Evolutionary conservation across 2,329 filamentous ascomycete species (phyloP).

Genomic region (Cadophora malorum): DNA sequence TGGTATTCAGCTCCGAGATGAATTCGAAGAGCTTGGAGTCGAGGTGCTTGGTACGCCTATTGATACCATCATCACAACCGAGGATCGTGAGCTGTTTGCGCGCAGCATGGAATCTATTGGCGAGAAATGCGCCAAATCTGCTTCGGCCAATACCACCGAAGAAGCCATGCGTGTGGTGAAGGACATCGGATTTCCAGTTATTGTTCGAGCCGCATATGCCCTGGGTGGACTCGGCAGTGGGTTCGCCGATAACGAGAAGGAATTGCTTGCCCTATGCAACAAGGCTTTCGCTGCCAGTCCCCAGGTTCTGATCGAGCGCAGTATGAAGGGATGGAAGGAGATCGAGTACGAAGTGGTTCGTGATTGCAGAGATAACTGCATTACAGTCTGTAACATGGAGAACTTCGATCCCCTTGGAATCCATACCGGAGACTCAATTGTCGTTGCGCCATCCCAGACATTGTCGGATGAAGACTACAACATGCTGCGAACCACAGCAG

Average conservation of each 20-base stretch:
- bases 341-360: slow-evolving; percentile 99
- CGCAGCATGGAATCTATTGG: slow-evolving; percentile 98
- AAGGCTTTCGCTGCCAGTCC: slow-evolving; percentile 95
- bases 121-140: slow-evolving; percentile 97
- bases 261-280: slow-evolving; percentile 87
- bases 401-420: slow-evolving; percentile 99
- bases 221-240: slow-evolving; percentile 94
- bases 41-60: slow-evolving; percentile 96
- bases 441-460: slow-evolving; percentile 96
- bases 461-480: slow-evolving; percentile 98
- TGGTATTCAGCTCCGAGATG: slow-evolving; percentile 96
- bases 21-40: slow-evolving; percentile 91
- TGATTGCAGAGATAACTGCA: slow-evolving; percentile 95
- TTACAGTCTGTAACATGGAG: slow-evolving; percentile 99
- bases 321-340: slow-evolving; percentile 99
- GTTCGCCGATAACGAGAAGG: slow-evolving; percentile 85
- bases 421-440: slow-evolving; percentile 97
- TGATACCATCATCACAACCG: slow-evolving; percentile 97
- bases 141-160: slow-evolving; percentile 85
- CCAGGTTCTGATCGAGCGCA: slow-evolving; percentile 94
- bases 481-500: slow-evolving; percentile 95
- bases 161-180: slow-evolving; percentile 90
- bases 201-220: slow-evolving; percentile 94
- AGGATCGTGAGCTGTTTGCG: slow-evolving; percentile 96
- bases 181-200: slow-evolving; percentile 94